Conservation (phyloP, 2,329 filamentous ascomycete genomes). For the Talaromyces sp. region DNA sequence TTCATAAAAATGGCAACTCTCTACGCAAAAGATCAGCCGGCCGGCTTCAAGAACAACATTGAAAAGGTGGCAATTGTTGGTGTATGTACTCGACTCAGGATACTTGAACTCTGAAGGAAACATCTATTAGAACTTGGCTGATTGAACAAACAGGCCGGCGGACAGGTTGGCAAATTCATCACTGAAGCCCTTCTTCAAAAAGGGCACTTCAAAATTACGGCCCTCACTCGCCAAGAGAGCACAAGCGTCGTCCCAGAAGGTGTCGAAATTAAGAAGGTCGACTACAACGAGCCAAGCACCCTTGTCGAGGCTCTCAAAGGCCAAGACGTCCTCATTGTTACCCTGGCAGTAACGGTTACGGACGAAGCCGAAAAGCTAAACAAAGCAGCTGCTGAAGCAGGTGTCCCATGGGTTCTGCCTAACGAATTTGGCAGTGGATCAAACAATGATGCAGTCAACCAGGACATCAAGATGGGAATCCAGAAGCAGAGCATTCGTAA, state of each 20-base stretch:
- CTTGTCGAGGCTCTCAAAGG: slow-evolving; percentile 49
- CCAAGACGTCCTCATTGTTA: slow-evolving; percentile 57
- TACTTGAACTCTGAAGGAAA: not conserved
- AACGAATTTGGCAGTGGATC: slow-evolving; percentile 42
- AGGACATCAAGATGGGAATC: slow-evolving; percentile 30
- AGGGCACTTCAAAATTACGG: slow-evolving; percentile 4
- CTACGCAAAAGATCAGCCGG: slow-evolving; percentile 2
- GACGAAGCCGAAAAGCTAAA: slow-evolving; percentile 46
- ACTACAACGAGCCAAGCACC: slow-evolving; percentile 23
- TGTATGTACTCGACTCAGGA: not conserved
- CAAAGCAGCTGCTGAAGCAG: slow-evolving; percentile 52
- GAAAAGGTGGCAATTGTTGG: slow-evolving; percentile 3
- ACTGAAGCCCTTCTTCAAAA: slow-evolving; percentile 7
- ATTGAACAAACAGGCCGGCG: slow-evolving; percentile 26
- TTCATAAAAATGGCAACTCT: not conserved
- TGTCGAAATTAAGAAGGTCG: not conserved
- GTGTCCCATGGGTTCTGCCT: slow-evolving; percentile 53
- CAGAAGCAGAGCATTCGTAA: slow-evolving; percentile 24
- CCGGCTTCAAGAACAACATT: slow-evolving; percentile 1
- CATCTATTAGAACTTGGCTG: not conserved
- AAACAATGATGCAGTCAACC: slow-evolving; percentile 24
- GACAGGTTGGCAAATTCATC: slow-evolving; percentile 27
- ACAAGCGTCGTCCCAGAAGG: slow-evolving; percentile 3
- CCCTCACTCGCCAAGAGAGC: slow-evolving; percentile 4
- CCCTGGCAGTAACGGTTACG: slow-evolving; percentile 40